Conservation (phyloP, 805 yeast genomes). For the Brettanomyces bruxellensis region DNA sequence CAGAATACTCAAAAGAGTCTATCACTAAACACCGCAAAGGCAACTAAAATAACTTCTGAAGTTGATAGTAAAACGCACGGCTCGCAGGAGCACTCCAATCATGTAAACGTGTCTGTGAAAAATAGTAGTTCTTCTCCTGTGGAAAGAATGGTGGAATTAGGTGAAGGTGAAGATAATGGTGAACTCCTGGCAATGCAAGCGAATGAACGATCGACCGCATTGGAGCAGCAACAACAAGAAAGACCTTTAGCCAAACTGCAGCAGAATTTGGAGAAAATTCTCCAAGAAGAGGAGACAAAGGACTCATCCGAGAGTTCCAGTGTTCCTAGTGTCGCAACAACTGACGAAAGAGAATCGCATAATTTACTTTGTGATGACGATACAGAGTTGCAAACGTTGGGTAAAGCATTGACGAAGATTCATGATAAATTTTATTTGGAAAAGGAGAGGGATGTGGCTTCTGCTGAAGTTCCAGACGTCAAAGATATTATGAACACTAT, state of each 20-base stretch:
- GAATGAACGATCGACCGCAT: constrained; percentile 53
- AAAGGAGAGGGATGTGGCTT: constrained; percentile 24
- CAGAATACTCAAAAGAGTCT: constrained; percentile 19
- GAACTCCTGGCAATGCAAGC: constrained; percentile 47
- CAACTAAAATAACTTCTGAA: neutral
- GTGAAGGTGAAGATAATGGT: constrained; percentile 42
- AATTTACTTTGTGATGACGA: constrained; percentile 72
- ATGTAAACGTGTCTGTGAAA: constrained; percentile 11
- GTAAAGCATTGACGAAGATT: constrained; percentile 50
- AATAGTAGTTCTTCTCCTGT: constrained; percentile 33
- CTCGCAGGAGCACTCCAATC: neutral
- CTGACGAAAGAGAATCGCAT: constrained; percentile 22
- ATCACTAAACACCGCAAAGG: neutral
- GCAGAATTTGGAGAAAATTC: constrained; percentile 51
- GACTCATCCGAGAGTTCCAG: constrained; percentile 4
- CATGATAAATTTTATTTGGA: constrained; percentile 59
- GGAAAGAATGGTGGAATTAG: constrained; percentile 38
- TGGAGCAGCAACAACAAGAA: constrained; percentile 74
- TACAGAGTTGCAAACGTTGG: constrained; percentile 58
- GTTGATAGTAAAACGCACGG: constrained; percentile 8
- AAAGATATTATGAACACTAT: constrained; percentile 64
- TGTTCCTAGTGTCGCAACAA: neutral
- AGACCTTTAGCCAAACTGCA: constrained; percentile 82
- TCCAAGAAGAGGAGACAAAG: constrained; percentile 23
- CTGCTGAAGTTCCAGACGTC: constrained; percentile 44